Percentiles rank a stretch among this genome's conserved stretches.
Evolutionary conservation across 768 basidiomycete species (phyloP).

Genomic region (Kondoa malvinella): DNA sequence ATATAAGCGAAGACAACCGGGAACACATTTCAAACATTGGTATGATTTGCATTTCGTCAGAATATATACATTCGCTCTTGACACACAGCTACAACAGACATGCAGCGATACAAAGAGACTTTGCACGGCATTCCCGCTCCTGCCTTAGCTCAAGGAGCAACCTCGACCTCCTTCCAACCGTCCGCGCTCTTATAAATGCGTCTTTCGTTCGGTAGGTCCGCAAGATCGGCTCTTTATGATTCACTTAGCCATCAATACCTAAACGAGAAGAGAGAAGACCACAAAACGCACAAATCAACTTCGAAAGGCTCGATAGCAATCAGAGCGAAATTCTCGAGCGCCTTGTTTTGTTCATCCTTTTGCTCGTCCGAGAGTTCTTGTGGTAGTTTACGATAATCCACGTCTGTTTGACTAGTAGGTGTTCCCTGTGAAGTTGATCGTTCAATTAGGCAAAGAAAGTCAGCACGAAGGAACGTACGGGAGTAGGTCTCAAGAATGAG

Average conservation of each 20-base stretch:
- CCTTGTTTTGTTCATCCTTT: not conserved
- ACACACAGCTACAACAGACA: no score
- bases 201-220: not conserved
- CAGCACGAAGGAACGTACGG: conserved; percentile 31
- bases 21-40: no score
- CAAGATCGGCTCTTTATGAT: not conserved
- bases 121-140: no score
- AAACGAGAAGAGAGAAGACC: not conserved
- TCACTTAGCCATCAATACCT: not conserved
- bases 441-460: not conserved
- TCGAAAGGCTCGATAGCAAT: not conserved
- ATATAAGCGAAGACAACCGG: no score
- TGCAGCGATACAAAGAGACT: no score
- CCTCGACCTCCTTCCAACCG: not conserved
- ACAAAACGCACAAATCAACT: not conserved
- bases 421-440: not conserved
- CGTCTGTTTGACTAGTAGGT: not conserved
- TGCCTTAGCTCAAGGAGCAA: not conserved
- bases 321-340: not conserved
- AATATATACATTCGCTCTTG: no score
- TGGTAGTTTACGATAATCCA: not conserved
- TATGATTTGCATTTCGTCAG: no score
- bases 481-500: conserved; percentile 51
- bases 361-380: not conserved
- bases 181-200: not conserved